These are phyloP conservation scores for Jatropha curcas DNA, from an alignment of 345 rosid genomes.

Conservation along the genomic window DNA sequence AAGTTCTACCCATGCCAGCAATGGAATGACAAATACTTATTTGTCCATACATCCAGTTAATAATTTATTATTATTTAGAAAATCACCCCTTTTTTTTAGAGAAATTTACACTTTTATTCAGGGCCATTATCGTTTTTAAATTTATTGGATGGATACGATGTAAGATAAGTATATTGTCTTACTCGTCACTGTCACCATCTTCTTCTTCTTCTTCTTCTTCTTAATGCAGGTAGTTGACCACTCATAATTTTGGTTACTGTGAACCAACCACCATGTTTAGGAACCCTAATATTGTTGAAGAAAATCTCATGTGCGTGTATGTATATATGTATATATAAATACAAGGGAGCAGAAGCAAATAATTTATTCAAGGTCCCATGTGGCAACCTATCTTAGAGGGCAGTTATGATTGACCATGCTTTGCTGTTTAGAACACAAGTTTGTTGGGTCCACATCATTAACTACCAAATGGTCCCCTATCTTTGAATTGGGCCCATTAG, in stretches of 20 bases:
- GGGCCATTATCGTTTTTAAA: too few relatives aligned
- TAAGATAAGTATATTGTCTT: too few relatives aligned
- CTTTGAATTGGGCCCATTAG: constrained; percentile 17
- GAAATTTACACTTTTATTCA: too few relatives aligned
- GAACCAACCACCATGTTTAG: constrained; percentile 21
- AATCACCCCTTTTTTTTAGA: too few relatives aligned
- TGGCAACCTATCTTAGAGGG: constrained; percentile 4
- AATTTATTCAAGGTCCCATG: constrained; percentile 2
- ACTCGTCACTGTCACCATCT: constrained; percentile 27
- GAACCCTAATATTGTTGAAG: background rate
- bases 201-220: constrained; percentile 30
- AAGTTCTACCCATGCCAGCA: too few relatives aligned
- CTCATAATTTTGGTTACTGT: constrained; percentile 3
- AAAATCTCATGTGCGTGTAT: too few relatives aligned
- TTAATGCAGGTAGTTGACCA: constrained; percentile 21
- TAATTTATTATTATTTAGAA: too few relatives aligned
- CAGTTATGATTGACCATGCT: constrained; percentile 5
- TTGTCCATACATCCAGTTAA: too few relatives aligned
- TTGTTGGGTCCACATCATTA: constrained; percentile 15
- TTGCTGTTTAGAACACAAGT: background rate
- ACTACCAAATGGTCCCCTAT: background rate
- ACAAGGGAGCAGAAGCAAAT: background rate
- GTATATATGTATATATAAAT: too few relatives aligned
- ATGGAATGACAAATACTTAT: too few relatives aligned
- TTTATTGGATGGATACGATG: too few relatives aligned